Conservation (phyloP, 306 rosid species). For the Carpinus viminea region DNA sequence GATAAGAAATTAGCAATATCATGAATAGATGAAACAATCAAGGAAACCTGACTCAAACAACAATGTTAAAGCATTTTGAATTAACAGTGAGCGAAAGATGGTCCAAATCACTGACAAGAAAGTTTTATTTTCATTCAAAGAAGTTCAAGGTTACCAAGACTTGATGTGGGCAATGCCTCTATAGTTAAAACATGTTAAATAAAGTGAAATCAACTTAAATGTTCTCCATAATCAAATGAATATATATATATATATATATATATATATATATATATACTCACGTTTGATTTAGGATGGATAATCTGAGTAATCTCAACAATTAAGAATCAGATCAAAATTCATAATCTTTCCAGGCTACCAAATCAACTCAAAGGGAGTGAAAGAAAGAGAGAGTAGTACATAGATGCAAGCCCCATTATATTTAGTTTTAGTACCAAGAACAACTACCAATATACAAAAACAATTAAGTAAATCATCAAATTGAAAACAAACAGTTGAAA, state of each 20-base stretch:
- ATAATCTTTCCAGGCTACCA: too few relatives aligned
- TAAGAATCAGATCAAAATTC: too few relatives aligned
- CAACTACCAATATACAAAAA: neutral
- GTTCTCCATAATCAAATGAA: too few relatives aligned
- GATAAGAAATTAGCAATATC: conserved; percentile 2
- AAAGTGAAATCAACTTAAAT: neutral
- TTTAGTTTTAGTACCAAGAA: neutral
- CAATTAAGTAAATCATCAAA: neutral
- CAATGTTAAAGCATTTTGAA: conserved; percentile 3
- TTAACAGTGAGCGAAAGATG: neutral
- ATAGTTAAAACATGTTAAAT: neutral
- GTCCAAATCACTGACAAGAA: neutral
- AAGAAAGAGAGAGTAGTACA: too few relatives aligned
- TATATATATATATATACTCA: too few relatives aligned
- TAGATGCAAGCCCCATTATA: neutral
- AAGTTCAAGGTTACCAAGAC: neutral
- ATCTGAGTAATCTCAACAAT: too few relatives aligned
- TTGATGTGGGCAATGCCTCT: neutral
- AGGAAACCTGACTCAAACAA: conserved; percentile 10
- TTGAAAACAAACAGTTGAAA: neutral
- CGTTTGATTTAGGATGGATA: too few relatives aligned
- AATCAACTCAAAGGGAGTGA: too few relatives aligned
- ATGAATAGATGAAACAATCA: neutral
- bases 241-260: too few relatives aligned
- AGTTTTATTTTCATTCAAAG: neutral